These are phyloP conservation scores for Coemansia sp. DNA, from an alignment of 192 early-diverging fungal genomes.

Conservation along the genomic window DNA sequence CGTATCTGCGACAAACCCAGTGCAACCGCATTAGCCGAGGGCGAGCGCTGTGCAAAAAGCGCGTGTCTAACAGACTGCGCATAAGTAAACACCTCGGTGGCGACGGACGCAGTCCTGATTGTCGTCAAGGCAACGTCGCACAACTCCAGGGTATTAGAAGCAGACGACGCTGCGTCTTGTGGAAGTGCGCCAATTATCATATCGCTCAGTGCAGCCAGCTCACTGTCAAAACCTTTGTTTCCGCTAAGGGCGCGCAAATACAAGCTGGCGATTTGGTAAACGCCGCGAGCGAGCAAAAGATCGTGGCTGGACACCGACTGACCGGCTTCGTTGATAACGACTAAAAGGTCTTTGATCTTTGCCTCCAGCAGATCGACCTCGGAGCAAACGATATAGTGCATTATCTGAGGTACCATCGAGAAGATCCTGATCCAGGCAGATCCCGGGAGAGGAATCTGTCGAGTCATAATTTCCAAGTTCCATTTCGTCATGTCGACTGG, in stretches of 20 bases:
- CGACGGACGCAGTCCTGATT: slow-evolving; percentile 17
- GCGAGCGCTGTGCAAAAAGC: slow-evolving; percentile 15
- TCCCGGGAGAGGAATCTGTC: slow-evolving; percentile 31
- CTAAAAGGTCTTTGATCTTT: slow-evolving; percentile 12
- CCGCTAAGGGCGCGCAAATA: slow-evolving; percentile 19
- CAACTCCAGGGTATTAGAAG: slow-evolving; percentile 3
- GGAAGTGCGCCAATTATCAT: slow-evolving; percentile 15
- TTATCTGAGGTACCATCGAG: slow-evolving; percentile 42
- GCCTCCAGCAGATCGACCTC: slow-evolving; percentile 22
- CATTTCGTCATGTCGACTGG: slow-evolving; percentile 21
- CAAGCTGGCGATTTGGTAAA: slow-evolving; percentile 15
- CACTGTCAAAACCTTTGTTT: slow-evolving; percentile 13
- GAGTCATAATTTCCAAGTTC: slow-evolving; percentile 46
- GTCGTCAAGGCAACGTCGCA: slow-evolving; percentile 4
- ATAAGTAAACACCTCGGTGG: slow-evolving; percentile 42
- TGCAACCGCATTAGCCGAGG: slow-evolving; percentile 19
- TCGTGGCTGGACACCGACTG: slow-evolving; percentile 23
- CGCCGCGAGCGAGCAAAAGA: slow-evolving; percentile 20
- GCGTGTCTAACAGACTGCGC: slow-evolving; percentile 24
- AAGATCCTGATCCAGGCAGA: slow-evolving; percentile 25
- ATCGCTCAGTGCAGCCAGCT: slow-evolving; percentile 18
- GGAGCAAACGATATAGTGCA: slow-evolving; percentile 32
- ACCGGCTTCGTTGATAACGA: background rate
- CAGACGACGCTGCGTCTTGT: background rate
- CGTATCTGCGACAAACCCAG: slow-evolving; percentile 29